Conservation (phyloP, 345 rosid species). For the Linum trigynum region DNA sequence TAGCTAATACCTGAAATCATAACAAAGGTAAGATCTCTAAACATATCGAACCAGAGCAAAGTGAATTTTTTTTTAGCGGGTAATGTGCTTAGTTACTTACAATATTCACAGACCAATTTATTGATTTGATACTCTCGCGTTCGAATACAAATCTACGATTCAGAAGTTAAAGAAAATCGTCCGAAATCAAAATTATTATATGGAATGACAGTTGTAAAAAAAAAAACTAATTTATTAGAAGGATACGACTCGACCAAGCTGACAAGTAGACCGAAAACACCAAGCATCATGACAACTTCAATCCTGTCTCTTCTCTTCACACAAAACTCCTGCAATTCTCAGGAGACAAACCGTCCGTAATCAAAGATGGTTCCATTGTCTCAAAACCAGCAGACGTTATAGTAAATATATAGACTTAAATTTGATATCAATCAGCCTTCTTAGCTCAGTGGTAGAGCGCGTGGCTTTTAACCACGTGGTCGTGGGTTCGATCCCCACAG, state of each 20-base stretch:
- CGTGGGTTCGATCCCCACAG: neutral
- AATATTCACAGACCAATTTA: conserved; percentile 35
- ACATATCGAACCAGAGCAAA: neutral
- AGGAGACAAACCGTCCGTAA: neutral
- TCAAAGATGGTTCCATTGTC: neutral
- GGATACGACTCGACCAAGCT: conserved; percentile 44
- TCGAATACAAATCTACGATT: conserved; percentile 38
- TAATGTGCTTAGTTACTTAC: conserved; percentile 23
- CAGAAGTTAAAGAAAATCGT: conserved; percentile 17
- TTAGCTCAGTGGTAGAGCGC: conserved; percentile 7
- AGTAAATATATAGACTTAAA: too few species aligned
- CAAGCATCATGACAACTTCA: conserved; percentile 48
- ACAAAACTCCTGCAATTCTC: conserved; percentile 42
- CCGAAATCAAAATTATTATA: neutral
- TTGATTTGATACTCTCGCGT: conserved; percentile 32
- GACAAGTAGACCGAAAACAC: conserved; percentile 37
- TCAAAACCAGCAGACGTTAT: too few species aligned
- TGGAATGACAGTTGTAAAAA: neutral
- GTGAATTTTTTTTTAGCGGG: neutral
- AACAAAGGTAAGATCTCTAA: neutral
- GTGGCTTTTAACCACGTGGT: neutral
- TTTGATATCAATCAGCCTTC: neutral
- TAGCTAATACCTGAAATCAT: conserved; percentile 34
- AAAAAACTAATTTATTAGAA: neutral
- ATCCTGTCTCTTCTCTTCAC: conserved; percentile 42